Conservation (phyloP, 768 basidiomycete genomes). For the Leucosporidium yakuticum region DNA sequence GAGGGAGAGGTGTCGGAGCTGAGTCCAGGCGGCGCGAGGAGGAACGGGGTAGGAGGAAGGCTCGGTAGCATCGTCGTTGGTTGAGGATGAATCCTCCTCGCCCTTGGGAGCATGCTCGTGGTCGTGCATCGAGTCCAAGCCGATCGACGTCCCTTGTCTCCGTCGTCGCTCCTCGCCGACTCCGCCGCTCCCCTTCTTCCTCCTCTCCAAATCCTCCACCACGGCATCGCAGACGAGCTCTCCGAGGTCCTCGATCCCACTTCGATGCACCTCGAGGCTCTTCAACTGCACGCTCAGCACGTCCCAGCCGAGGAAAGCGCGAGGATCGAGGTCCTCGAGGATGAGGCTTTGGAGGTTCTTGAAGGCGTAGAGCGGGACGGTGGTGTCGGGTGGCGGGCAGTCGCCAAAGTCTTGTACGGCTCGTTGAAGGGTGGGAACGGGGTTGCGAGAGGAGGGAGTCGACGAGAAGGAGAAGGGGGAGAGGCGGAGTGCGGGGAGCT, state of each 20-base stretch:
- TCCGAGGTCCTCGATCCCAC: slow-evolving; percentile 72
- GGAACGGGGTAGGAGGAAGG: slow-evolving; percentile 17
- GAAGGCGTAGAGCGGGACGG: slow-evolving; percentile 71
- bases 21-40: slow-evolving; percentile 42
- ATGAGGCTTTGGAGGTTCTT: slow-evolving; percentile 73
- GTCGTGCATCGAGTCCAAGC: background rate
- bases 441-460: background rate
- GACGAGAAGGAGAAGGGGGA: slow-evolving; percentile 21
- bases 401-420: slow-evolving; percentile 62
- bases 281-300: slow-evolving; percentile 61
- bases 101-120: background rate
- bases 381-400: slow-evolving; percentile 62
- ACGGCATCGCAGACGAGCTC: slow-evolving; percentile 72
- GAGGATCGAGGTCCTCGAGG: slow-evolving; percentile 73
- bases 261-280: slow-evolving; percentile 68
- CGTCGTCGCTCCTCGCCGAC: slow-evolving; percentile 11
- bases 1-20: slow-evolving; percentile 67
- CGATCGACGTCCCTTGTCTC: slow-evolving; percentile 2
- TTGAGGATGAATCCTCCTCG: background rate
- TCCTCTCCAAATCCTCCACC: slow-evolving; percentile 63
- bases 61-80: background rate
- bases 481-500: slow-evolving; percentile 64
- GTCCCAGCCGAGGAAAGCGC: slow-evolving; percentile 77
- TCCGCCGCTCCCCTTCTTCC: slow-evolving; percentile 49
- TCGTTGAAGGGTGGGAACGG: background rate